These are phyloP conservation scores for Neocatenulostroma microsporum DNA, from an alignment of 2,329 filamentous ascomycete species.

Conservation along the genomic window DNA sequence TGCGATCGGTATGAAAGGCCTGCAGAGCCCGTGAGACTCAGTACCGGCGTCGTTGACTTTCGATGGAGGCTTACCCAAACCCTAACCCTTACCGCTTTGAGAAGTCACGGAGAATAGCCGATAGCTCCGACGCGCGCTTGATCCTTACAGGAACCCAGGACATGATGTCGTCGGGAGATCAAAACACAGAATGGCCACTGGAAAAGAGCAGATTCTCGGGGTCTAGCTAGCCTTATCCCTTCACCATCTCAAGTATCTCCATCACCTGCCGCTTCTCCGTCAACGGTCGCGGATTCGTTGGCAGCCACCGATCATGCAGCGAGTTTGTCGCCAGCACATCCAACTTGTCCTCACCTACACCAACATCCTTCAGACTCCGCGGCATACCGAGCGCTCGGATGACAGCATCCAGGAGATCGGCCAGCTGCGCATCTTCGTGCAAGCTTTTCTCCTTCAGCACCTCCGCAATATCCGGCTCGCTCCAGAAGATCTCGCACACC, in stretches of 20 bases:
- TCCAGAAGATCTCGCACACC: constrained; percentile 36
- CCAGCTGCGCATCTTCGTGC: constrained; percentile 30
- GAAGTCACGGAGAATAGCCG: no score
- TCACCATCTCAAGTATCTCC: constrained; percentile 44
- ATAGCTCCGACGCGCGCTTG: no score
- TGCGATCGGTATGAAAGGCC: no score
- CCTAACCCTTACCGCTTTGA: no score
- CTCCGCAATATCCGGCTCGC: constrained; percentile 29
- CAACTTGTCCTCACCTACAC: constrained; percentile 43
- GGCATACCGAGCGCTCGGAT: constrained; percentile 49
- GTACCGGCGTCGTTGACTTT: no score
- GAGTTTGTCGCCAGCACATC: constrained; percentile 41
- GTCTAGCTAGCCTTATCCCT: no score
- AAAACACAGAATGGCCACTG: no score
- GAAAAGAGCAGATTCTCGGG: no score
- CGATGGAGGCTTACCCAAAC: no score
- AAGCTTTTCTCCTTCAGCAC: constrained; percentile 26
- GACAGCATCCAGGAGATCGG: constrained; percentile 47
- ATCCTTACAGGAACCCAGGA: no score
- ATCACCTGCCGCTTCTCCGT: constrained; percentile 42
- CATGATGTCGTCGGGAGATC: no score
- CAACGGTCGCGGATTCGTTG: constrained; percentile 46
- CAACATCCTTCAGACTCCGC: constrained; percentile 44
- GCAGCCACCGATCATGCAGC: constrained; percentile 44
- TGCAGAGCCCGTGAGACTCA: no score